Conservation (phyloP, 148 eudicot genomes). For the Selenicereus undatus region DNA sequence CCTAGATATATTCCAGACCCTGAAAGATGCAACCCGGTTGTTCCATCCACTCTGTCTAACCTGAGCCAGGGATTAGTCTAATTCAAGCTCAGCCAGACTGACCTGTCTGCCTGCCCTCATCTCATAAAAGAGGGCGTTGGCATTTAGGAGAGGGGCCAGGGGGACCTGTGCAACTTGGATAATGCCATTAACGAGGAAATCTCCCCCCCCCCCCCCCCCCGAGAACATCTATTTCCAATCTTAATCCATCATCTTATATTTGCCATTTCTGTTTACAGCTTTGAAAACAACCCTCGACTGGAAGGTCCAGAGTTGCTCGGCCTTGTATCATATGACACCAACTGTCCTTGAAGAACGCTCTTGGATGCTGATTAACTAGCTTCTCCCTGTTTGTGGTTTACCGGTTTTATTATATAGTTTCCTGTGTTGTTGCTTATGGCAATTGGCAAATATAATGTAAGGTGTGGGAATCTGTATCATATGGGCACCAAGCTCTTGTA, state of each 20-base stretch:
- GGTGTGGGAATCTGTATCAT: slow-evolving; percentile 13
- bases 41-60: neutral
- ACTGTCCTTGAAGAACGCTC: slow-evolving; percentile 43
- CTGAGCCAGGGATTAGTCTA: no score
- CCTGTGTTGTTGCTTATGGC: slow-evolving; percentile 14
- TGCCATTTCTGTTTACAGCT: slow-evolving; percentile 42
- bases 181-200: neutral
- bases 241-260: neutral
- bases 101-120: no score
- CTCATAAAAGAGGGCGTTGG: no score
- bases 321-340: slow-evolving; percentile 79
- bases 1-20: neutral
- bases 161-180: neutral
- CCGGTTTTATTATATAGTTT: neutral
- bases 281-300: slow-evolving; percentile 74
- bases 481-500: slow-evolving; percentile 4
- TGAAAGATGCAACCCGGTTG: neutral
- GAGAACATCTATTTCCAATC: neutral
- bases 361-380: slow-evolving; percentile 14
- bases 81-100: no score
- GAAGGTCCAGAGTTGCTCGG: slow-evolving; percentile 94
- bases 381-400: no score
- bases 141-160: no score
- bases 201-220: no score
- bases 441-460: slow-evolving; percentile 25